phyloP scores from a whole-genome alignment of 306 rosid genomes.

The Acacia melanoxylon region DNA sequence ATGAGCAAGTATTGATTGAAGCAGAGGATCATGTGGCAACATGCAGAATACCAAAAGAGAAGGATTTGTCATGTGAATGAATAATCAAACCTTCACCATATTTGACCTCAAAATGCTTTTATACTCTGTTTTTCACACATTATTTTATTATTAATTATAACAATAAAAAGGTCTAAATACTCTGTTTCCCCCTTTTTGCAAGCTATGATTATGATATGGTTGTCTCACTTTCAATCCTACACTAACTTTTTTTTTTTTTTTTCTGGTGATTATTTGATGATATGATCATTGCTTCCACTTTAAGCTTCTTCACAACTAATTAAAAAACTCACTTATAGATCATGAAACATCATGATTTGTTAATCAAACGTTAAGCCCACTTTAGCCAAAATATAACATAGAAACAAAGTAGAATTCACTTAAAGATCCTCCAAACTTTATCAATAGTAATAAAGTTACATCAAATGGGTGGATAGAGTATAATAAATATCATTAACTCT shows the following conservation, averaged over 20 bases:
- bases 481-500: not conserved
- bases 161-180: not conserved
- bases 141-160: not conserved
- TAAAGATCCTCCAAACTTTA: not conserved
- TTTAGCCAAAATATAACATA: not conserved
- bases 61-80: constrained; percentile 34
- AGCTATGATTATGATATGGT: constrained; percentile 1
- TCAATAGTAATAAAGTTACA: too few species aligned
- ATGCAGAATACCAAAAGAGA: constrained; percentile 14
- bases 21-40: constrained; percentile 29
- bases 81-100: constrained; percentile 24
- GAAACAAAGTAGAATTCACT: not conserved
- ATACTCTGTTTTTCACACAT: not conserved
- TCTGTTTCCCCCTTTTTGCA: constrained; percentile 5
- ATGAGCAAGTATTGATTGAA: not conserved
- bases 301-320: not conserved
- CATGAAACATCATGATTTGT: not conserved
- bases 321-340: not conserved
- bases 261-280: not conserved
- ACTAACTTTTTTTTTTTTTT: not conserved
- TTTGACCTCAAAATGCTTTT: not conserved
- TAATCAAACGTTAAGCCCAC: not conserved
- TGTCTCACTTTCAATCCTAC: constrained; percentile 19
- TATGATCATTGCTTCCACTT: not conserved
- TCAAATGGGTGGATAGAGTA: not conserved